Percentiles rank a stretch among this genome's conserved stretches.
Conservation (phyloP, 306 rosid genomes). For the Dalbergia cultrata region DNA sequence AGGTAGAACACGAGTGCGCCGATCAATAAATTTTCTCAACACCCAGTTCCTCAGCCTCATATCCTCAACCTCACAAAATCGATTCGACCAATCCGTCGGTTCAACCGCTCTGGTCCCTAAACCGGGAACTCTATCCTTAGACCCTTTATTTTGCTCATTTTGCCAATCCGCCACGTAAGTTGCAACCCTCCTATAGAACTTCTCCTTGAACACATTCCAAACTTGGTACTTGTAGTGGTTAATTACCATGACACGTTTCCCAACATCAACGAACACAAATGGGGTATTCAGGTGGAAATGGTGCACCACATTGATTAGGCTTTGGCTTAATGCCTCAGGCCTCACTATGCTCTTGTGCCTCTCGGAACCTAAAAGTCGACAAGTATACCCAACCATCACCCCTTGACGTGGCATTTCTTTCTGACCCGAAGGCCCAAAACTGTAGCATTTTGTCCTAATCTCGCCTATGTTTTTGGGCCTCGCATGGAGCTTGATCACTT, state of each 20-base stretch:
- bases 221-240: slow-evolving; percentile 94
- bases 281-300: slow-evolving; percentile 71
- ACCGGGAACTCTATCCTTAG: slow-evolving; percentile 85
- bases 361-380: slow-evolving; percentile 59
- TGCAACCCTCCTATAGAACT: slow-evolving; percentile 80
- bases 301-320: slow-evolving; percentile 84
- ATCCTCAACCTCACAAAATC: slow-evolving; percentile 79
- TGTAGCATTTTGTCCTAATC: slow-evolving; percentile 64
- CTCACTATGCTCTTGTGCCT: slow-evolving; percentile 88
- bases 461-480: slow-evolving; percentile 55
- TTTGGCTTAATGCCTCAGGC: slow-evolving; percentile 69
- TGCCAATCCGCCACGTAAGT: slow-evolving; percentile 84
- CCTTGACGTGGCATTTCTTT: slow-evolving; percentile 59
- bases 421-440: slow-evolving; percentile 81
- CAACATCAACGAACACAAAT: slow-evolving; percentile 53
- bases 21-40: slow-evolving; percentile 44
- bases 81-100: slow-evolving; percentile 70
- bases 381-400: slow-evolving; percentile 76
- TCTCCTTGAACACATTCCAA: slow-evolving; percentile 84
- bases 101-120: slow-evolving; percentile 74
- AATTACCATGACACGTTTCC: slow-evolving; percentile 58
- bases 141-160: slow-evolving; percentile 65
- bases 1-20: slow-evolving; percentile 54
- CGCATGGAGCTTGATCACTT: slow-evolving; percentile 52
- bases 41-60: slow-evolving; percentile 59